Conservation (phyloP, 257 asterid genomes). For the Lycium barbarum region DNA sequence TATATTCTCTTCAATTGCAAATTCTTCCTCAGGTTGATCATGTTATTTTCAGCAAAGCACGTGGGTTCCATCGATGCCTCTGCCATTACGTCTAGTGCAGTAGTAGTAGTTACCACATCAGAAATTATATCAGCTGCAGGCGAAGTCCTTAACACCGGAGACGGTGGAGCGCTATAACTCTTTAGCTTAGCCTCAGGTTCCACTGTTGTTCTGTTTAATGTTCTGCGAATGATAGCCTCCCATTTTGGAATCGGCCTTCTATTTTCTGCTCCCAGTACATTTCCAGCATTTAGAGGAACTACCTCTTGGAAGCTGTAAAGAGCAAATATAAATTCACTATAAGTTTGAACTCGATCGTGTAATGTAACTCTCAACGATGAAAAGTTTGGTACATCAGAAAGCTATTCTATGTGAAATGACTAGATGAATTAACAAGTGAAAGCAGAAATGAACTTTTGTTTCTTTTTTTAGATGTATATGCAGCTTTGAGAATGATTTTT, state of each 20-base stretch:
- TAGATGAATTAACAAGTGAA: neutral
- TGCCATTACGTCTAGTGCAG: constrained; percentile 75
- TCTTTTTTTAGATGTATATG: neutral
- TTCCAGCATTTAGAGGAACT: constrained; percentile 44
- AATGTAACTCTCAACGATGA: neutral
- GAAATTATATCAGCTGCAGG: constrained; percentile 67
- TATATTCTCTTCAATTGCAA: constrained; percentile 45
- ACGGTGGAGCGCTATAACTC: constrained; percentile 84
- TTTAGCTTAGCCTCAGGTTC: constrained; percentile 62
- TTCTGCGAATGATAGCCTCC: constrained; percentile 36
- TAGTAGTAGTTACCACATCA: constrained; percentile 57
- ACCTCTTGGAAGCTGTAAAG: constrained; percentile 42
- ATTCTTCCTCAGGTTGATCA: constrained; percentile 60
- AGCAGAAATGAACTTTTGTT: neutral
- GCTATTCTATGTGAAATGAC: neutral
- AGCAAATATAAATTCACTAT: neutral
- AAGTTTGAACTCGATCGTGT: neutral
- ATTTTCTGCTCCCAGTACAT: constrained; percentile 41
- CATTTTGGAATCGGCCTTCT: constrained; percentile 41
- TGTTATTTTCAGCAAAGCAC: constrained; percentile 29
- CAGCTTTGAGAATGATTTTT: no score
- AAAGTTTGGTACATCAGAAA: neutral
- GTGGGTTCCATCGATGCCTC: constrained; percentile 37
- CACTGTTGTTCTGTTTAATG: constrained; percentile 48
- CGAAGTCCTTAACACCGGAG: constrained; percentile 82